These are phyloP conservation scores for Tephrocybe sp. DNA, from an alignment of 768 basidiomycete genomes.

Conservation along the genomic window DNA sequence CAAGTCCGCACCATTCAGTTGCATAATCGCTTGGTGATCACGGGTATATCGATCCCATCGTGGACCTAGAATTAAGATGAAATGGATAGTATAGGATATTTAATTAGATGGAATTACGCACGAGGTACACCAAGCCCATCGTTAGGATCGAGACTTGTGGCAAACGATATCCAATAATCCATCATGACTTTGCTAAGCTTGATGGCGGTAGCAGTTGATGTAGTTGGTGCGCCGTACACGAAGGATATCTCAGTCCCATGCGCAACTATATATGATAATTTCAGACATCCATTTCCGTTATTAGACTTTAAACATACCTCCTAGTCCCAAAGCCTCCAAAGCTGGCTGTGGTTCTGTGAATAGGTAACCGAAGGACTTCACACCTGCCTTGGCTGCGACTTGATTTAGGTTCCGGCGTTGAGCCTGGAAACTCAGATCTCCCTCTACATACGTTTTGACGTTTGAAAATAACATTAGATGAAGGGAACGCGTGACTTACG, in stretches of 20 bases:
- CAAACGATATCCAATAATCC: slow-evolving; percentile 48
- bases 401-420: slow-evolving; percentile 32
- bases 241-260: slow-evolving; percentile 30
- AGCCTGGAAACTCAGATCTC: slow-evolving; percentile 36
- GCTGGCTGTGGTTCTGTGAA: slow-evolving; percentile 34
- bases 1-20: slow-evolving; percentile 26
- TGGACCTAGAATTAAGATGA: slow-evolving; percentile 18
- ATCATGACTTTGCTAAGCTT: slow-evolving; percentile 34
- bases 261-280: slow-evolving; percentile 16
- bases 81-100: too few species aligned
- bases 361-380: slow-evolving; percentile 34
- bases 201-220: slow-evolving; percentile 15
- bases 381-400: slow-evolving; percentile 29
- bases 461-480: background rate
- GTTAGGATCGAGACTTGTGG: slow-evolving; percentile 41
- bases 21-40: slow-evolving; percentile 18
- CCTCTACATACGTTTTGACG: too few species aligned
- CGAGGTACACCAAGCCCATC: slow-evolving; percentile 35
- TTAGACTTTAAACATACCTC: slow-evolving; percentile 16
- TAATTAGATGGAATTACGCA: too few species aligned
- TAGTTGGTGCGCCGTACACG: slow-evolving; percentile 26
- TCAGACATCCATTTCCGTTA: background rate
- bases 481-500: slow-evolving; percentile 11
- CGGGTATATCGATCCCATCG: slow-evolving; percentile 21
- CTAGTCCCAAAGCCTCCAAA: slow-evolving; percentile 4